These are phyloP conservation scores for Leptomonas pyrrhocoris DNA, from an alignment of 208 protist genomes.

Conservation along the genomic window DNA sequence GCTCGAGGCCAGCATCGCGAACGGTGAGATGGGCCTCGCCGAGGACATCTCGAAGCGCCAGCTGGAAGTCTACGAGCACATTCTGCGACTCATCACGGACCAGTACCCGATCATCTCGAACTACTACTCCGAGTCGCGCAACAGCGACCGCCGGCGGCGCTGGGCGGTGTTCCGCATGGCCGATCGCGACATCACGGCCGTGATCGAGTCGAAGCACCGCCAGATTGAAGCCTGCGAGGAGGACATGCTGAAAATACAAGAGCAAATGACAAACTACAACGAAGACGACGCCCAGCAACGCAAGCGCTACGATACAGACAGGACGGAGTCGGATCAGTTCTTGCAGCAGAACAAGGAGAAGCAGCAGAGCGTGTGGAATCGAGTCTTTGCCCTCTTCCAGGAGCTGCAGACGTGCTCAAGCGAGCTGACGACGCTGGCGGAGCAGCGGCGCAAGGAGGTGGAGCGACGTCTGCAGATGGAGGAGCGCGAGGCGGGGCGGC, in stretches of 20 bases:
- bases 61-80: slow-evolving; percentile 88
- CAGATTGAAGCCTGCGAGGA: slow-evolving; percentile 90
- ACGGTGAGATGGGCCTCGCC: slow-evolving; percentile 90
- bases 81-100: slow-evolving; percentile 81
- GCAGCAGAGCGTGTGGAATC: slow-evolving; percentile 90
- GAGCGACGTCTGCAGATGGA: slow-evolving; percentile 80
- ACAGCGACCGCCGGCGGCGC: slow-evolving; percentile 79
- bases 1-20: slow-evolving; percentile 83
- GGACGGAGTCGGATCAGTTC: slow-evolving; percentile 72
- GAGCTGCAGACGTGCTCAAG: slow-evolving; percentile 71
- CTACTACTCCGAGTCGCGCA: slow-evolving; percentile 77
- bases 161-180: slow-evolving; percentile 93
- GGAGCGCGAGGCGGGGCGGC: slow-evolving; percentile 82
- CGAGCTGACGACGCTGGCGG: slow-evolving; percentile 69
- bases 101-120: slow-evolving; percentile 90
- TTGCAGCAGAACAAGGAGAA: slow-evolving; percentile 90
- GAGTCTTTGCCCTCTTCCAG: slow-evolving; percentile 77
- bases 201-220: slow-evolving; percentile 85
- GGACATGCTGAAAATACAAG: slow-evolving; percentile 81
- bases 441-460: slow-evolving; percentile 74
- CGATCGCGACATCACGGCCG: slow-evolving; percentile 86
- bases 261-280: slow-evolving; percentile 89
- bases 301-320: slow-evolving; percentile 82
- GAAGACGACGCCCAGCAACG: slow-evolving; percentile 81
- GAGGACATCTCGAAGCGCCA: slow-evolving; percentile 86